A percentile compares a stretch with the other conserved stretches of the same genome.
These are phyloP conservation scores for Brassica incana DNA, from an alignment of 345 rosid species.

Conservation along the genomic window DNA sequence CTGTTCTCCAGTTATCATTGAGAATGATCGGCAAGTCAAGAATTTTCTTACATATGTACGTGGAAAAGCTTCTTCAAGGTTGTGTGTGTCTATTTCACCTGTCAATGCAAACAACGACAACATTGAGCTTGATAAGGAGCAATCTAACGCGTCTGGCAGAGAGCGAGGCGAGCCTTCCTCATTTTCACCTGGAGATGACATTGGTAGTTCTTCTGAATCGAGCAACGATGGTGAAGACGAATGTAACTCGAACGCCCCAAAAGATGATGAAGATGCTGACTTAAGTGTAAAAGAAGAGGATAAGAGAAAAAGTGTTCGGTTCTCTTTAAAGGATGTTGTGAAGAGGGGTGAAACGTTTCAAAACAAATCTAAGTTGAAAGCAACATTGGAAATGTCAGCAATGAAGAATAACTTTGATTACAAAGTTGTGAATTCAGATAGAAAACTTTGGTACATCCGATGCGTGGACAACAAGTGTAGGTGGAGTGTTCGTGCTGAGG, in stretches of 20 bases:
- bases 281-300: too few species aligned
- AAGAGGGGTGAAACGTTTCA: not conserved
- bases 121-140: not conserved
- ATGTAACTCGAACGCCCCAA: not conserved
- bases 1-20: not conserved
- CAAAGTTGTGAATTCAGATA: not conserved
- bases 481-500: not conserved
- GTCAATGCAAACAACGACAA: not conserved
- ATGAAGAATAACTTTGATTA: not conserved
- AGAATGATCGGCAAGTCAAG: not conserved
- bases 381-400: not conserved
- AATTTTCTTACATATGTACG: not conserved
- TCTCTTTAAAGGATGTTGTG: not conserved
- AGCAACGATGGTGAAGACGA: not conserved
- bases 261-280: not conserved
- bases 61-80: not conserved
- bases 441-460: not conserved
- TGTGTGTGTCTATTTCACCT: not conserved
- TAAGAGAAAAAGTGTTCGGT: not conserved
- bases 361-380: not conserved
- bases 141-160: not conserved
- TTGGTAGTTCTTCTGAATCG: not conserved
- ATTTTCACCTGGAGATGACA: not conserved
- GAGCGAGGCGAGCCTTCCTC: not conserved
- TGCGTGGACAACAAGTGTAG: not conserved